Evolutionary conservation across 495 filamentous ascomycete species (phyloP), one percentile per base, ranked within the genome.

Genomic region (Pyrenopolyporus hunteri): DNA sequence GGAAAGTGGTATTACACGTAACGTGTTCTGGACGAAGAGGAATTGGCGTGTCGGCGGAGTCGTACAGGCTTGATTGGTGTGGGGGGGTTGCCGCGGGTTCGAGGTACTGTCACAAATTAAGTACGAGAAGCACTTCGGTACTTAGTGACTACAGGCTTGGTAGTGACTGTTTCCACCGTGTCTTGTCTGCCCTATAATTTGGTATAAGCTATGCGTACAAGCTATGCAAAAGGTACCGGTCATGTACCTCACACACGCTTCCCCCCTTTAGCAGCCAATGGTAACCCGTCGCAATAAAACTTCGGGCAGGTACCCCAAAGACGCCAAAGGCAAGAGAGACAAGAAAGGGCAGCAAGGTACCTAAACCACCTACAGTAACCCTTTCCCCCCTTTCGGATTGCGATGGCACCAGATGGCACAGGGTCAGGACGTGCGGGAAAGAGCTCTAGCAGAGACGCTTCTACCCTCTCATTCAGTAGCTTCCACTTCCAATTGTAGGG

Each of bases 41-140:
- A 63, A 67, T 67, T 63, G 64, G 59, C 59, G 59, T 63, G 64
- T 64, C 59, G 49, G 51, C 25, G 32, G 63, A 63, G 58, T 52
- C 39, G 47, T 56, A 58, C 20, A 49, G 39, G 22, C 29, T 52
- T 57, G 39, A 54, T 64, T 64, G 54, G 60, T 59, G 45, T 51
- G 49, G 56, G 56, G 28, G 44, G 43, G 51, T 19, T 19, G 25
- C 13, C 13, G n/a, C 33, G 6, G 20, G 46, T 45, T 23, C 33
- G 28, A 52, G 16, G 33, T 40, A 54, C 35, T 26, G 29, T n/a
- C 28, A 19, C 6, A 25, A 39, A 48, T 57, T 16, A 36, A 40
- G 43, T 48, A 57, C 54, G 6, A 26, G 31, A 10, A 19, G 10
- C 37, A 42, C 19, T 17, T 20, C 11, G 14, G 8, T 8, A 23